Evolutionary conservation across 2,329 filamentous ascomycete genomes (phyloP).

Genomic region (Bipolaris zeicola): DNA sequence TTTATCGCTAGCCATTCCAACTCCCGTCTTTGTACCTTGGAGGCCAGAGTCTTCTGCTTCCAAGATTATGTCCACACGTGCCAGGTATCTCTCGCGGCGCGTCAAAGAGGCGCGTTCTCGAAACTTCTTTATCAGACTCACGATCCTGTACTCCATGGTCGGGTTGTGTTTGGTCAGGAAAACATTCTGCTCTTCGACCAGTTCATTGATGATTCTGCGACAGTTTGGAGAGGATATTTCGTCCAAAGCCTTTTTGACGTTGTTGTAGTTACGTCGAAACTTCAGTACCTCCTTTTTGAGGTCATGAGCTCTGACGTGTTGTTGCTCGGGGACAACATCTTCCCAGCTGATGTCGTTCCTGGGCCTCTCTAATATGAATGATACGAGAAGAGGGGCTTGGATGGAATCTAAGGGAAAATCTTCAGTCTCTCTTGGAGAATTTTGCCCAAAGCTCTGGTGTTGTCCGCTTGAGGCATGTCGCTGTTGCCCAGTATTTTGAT

Average conservation of each 20-base stretch:
- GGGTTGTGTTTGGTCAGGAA: constrained; percentile 28
- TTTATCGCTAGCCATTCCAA: neutral
- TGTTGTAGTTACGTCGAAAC: constrained; percentile 24
- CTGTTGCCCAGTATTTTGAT: constrained; percentile 28
- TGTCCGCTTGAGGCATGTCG: constrained; percentile 20
- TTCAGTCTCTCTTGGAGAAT: constrained; percentile 17
- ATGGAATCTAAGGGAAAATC: constrained; percentile 11
- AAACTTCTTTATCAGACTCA: constrained; percentile 33
- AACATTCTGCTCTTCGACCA: constrained; percentile 37
- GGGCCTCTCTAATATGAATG: constrained; percentile 36
- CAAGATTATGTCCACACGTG: constrained; percentile 37
- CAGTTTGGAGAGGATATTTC: constrained; percentile 35
- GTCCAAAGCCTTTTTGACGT: constrained; percentile 28
- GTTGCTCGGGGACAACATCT: constrained; percentile 30
- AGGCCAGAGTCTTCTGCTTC: constrained; percentile 33
- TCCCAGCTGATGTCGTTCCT: constrained; percentile 32
- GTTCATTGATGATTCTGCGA: constrained; percentile 31
- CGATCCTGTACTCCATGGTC: constrained; percentile 36
- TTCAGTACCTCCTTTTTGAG: constrained; percentile 30
- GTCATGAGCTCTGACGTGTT: constrained; percentile 29
- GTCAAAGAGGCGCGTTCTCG: constrained; percentile 9
- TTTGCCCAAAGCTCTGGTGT: constrained; percentile 9
- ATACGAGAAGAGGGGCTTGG: constrained; percentile 29
- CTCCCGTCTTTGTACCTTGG: constrained; percentile 8
- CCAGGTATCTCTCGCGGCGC: constrained; percentile 21